Percentiles rank a stretch among this genome's conserved stretches.
Conservation (phyloP, 1,284 basidiomycete genomes). For the Apiotrichum veenhuisii region DNA sequence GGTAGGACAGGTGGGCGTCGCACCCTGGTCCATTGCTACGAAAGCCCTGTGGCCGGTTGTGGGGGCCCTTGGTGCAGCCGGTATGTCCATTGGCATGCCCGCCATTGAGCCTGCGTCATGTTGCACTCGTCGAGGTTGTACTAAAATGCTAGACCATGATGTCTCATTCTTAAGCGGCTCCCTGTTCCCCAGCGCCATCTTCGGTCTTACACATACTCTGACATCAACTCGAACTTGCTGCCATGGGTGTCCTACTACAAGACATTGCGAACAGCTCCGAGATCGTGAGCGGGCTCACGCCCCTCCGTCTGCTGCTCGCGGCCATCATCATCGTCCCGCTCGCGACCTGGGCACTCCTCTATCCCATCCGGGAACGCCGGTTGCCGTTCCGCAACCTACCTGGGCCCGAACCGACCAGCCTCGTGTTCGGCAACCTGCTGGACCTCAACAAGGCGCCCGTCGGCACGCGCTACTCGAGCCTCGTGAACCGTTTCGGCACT, state of each 20-base stretch:
- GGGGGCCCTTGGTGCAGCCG: no score
- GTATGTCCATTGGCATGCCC: no score
- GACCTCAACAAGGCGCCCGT: background rate
- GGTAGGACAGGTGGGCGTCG: no score
- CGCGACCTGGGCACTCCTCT: constrained; percentile 47
- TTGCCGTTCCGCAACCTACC: constrained; percentile 15
- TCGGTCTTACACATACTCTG: no score
- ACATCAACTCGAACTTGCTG: constrained; percentile 23
- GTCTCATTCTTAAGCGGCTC: no score
- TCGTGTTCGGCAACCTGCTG: constrained; percentile 11
- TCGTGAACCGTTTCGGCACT: constrained; percentile 14
- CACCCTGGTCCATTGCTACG: no score
- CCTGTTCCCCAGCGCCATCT: no score
- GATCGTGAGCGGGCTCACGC: constrained; percentile 32
- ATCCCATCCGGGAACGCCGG: background rate
- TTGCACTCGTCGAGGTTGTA: no score
- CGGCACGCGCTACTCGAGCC: background rate
- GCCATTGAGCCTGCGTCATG: no score
- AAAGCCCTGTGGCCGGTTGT: no score
- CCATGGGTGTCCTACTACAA: constrained; percentile 10
- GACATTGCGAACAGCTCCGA: constrained; percentile 19
- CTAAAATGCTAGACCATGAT: no score
- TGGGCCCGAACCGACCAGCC: constrained; percentile 5
- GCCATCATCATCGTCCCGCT: constrained; percentile 47
- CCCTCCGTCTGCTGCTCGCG: constrained; percentile 37